phyloP scores from a whole-genome alignment of 176 grass and related monocot genomes.

The Carex pumila region DNA sequence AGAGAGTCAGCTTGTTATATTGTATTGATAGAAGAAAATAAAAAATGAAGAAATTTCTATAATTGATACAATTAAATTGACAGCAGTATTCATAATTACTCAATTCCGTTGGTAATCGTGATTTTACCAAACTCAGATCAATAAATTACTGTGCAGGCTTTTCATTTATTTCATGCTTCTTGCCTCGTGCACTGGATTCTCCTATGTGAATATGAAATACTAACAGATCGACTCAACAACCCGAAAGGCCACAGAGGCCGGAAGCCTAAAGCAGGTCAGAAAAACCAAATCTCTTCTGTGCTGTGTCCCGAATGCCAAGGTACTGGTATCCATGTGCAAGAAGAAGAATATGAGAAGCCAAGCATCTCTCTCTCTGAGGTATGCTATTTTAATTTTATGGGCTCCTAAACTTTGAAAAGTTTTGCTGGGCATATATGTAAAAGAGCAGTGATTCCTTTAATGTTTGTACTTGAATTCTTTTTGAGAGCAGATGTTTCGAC shows the following conservation, averaged over 20 bases:
- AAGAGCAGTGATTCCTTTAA: neutral
- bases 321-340: conserved; percentile 58
- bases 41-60: neutral
- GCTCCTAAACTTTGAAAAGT: too few species aligned
- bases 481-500: conserved; percentile 69
- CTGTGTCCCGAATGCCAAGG: conserved; percentile 93
- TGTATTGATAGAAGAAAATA: neutral
- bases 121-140: neutral
- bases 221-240: conserved; percentile 46
- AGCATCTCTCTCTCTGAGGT: conserved; percentile 76
- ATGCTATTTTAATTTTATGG: too few species aligned
- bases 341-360: conserved; percentile 86
- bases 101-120: neutral
- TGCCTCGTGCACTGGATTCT: conserved; percentile 95
- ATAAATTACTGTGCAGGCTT: conserved; percentile 36
- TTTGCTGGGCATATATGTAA: neutral
- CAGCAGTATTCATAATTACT: neutral
- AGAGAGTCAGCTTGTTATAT: neutral
- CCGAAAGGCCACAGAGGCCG: conserved; percentile 70
- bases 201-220: conserved; percentile 71
- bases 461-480: neutral
- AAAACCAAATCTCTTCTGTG: conserved; percentile 53
- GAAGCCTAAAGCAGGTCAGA: conserved; percentile 55
- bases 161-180: conserved; percentile 74
- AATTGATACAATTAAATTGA: neutral